These are phyloP conservation scores for Pyrenochaeta sp. DNA, from an alignment of 2,329 filamentous ascomycete species.

Conservation along the genomic window DNA sequence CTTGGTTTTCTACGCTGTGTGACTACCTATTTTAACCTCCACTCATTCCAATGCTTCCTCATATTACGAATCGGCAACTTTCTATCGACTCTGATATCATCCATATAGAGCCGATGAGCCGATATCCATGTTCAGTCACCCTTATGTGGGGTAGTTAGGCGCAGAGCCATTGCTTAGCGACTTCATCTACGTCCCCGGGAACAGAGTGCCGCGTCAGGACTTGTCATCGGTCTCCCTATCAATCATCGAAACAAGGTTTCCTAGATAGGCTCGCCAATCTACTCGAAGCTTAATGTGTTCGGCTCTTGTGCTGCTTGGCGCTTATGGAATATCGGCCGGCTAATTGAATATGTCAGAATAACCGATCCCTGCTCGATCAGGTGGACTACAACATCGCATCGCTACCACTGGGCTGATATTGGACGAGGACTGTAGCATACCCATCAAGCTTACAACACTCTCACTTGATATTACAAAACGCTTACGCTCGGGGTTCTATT, in stretches of 20 bases:
- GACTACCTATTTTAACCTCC: neutral
- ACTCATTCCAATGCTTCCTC: neutral
- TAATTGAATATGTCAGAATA: neutral
- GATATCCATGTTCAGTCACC: neutral
- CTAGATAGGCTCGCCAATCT: neutral
- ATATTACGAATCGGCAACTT: neutral
- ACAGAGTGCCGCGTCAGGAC: neutral
- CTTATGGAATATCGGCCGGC: neutral
- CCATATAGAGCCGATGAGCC: neutral
- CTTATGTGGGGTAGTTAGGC: neutral
- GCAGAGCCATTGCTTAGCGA: neutral
- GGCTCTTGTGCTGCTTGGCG: neutral
- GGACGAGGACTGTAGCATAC: neutral
- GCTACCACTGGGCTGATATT: neutral
- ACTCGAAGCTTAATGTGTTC: neutral
- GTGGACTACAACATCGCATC: neutral
- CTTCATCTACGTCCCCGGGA: neutral
- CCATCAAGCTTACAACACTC: neutral
- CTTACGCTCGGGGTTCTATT: neutral
- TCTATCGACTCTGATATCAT: neutral
- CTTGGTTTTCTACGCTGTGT: neutral
- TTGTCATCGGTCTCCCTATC: neutral
- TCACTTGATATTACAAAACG: neutral
- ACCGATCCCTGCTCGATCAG: neutral
- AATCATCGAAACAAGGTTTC: neutral